Evolutionary conservation across 1,139 yeast genomes (phyloP), one percentile per base, ranked within the genome.

Genomic region (Pichia sp.): DNA sequence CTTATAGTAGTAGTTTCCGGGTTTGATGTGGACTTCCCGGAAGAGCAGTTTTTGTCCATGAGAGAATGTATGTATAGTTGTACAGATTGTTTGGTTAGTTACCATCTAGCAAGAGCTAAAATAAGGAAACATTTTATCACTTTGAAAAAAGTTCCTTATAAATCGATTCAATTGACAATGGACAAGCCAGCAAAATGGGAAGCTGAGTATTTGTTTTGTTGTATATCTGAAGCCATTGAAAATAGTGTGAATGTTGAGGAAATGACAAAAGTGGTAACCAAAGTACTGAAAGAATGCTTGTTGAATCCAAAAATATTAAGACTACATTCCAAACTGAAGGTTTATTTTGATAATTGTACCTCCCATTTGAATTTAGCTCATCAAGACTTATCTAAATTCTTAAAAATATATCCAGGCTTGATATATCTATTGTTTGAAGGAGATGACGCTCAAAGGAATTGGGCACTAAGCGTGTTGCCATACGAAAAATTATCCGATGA

Each of bases 361-460:
- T 40, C 33, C 2, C 43, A 51, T 10, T 37, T 51, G 8, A 45
- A 52, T 29, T 33, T 26, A 2, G 47, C 51, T 3, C 52, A 52
- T 37, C 38, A 44, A 2, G 27, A 39, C 4, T 23, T 50, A 29
- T 33, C 39, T 5, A 26, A 36, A 41, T 56, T 33, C 45, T 50
- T 36, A 49, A 53, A 5, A 49, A 64, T 51, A 3, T 57, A 65
- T 11, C 71, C 87, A 0, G 85, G 84, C 2, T 49, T 72, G 4
- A 59, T 82, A 2, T 77, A 66, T 55, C 65, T 77, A 33, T 54
- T 76, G 45, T 74, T 79, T 48, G 79, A 75, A 44, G 85, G 82
- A 0, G 60, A 66, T n/a, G 54, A 58, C 0, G 64, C 60, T 5
- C 74, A 75, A 49, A 64, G 66, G 38, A 49, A 55, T 3, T 80